These are phyloP conservation scores for Rhizophagus clarus DNA, from an alignment of 192 early-diverging fungal species.

Conservation along the genomic window DNA sequence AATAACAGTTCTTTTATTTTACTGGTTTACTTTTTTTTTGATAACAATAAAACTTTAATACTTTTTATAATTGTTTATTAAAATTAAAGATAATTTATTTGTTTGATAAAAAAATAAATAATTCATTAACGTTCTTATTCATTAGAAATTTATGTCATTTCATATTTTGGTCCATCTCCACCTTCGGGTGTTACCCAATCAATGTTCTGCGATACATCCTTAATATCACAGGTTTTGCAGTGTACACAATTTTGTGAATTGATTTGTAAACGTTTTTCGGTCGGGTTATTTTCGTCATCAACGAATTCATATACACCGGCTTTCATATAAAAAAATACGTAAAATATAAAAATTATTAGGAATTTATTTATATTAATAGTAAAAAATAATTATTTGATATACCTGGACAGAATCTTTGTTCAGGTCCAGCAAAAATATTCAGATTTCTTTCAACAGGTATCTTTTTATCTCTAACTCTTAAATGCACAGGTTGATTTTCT, in stretches of 20 bases:
- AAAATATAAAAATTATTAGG: background rate
- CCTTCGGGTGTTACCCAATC: slow-evolving; percentile 91
- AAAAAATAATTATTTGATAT: background rate
- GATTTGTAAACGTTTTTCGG: slow-evolving; percentile 92
- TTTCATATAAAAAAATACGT: slow-evolving; percentile 9
- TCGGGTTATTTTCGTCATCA: slow-evolving; percentile 87
- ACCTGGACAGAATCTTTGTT: slow-evolving; percentile 96
- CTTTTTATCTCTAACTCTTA: slow-evolving; percentile 74
- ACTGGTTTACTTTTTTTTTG: too few relatives aligned
- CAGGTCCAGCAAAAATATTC: slow-evolving; percentile 89
- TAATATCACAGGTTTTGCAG: slow-evolving; percentile 99
- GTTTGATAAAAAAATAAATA: too few relatives aligned
- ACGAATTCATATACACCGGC: slow-evolving; percentile 98
- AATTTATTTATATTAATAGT: slow-evolving; percentile 9
- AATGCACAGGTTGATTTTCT: slow-evolving; percentile 94
- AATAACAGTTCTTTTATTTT: background rate
- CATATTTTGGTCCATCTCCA: slow-evolving; percentile 46
- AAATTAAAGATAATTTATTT: too few relatives aligned
- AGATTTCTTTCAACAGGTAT: slow-evolving; percentile 84
- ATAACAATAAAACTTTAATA: background rate
- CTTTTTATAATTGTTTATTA: too few relatives aligned
- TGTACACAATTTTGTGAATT: slow-evolving; percentile 98
- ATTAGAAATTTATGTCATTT: slow-evolving; percentile 32
- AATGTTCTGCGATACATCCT: slow-evolving; percentile 98
- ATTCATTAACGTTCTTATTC: too few relatives aligned